Evolutionary conservation across 768 basidiomycete genomes (phyloP).

Genomic region (Termitomyces sp.): DNA sequence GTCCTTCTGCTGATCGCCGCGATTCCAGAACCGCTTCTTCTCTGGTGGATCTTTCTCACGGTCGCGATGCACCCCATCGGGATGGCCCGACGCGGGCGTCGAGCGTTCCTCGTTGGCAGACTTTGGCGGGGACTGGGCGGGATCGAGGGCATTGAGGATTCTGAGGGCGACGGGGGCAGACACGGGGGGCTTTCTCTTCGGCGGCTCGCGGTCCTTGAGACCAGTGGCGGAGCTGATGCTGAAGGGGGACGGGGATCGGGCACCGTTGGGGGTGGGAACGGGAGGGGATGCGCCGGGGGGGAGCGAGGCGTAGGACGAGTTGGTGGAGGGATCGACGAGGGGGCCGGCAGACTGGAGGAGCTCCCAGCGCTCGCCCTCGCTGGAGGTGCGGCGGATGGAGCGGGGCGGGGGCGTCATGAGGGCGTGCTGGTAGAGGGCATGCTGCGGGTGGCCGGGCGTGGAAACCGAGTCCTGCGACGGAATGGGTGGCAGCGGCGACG

Average conservation of each 20-base stretch:
- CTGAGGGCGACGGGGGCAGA: constrained; percentile 37
- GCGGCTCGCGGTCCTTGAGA: constrained; percentile 19
- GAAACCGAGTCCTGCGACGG: constrained; percentile 15
- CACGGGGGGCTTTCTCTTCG: constrained; percentile 16
- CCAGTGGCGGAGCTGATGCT: constrained; percentile 24
- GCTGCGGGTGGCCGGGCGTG: constrained; percentile 35
- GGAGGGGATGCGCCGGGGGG: constrained; percentile 40
- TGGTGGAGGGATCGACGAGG: constrained; percentile 31
- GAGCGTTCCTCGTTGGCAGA: constrained; percentile 28
- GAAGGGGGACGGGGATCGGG: constrained; percentile 44
- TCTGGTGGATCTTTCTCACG: constrained; percentile 24
- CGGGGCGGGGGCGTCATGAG: constrained; percentile 10
- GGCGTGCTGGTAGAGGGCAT: constrained; percentile 22
- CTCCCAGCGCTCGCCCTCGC: constrained; percentile 44
- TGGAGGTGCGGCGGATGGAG: constrained; percentile 17
- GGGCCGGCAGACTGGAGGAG: constrained; percentile 27
- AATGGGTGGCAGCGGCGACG: not conserved
- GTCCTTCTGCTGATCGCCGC: constrained; percentile 13
- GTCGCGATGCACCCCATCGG: constrained; percentile 26
- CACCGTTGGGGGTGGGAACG: constrained; percentile 26
- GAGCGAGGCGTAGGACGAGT: constrained; percentile 46
- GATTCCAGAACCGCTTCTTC: constrained; percentile 53
- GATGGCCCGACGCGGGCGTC: constrained; percentile 4
- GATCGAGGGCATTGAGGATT: constrained; percentile 61
- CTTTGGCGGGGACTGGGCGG: constrained; percentile 28